phyloP scores from a whole-genome alignment of 2,329 filamentous ascomycete species.

The Exophiala aquamarina region DNA sequence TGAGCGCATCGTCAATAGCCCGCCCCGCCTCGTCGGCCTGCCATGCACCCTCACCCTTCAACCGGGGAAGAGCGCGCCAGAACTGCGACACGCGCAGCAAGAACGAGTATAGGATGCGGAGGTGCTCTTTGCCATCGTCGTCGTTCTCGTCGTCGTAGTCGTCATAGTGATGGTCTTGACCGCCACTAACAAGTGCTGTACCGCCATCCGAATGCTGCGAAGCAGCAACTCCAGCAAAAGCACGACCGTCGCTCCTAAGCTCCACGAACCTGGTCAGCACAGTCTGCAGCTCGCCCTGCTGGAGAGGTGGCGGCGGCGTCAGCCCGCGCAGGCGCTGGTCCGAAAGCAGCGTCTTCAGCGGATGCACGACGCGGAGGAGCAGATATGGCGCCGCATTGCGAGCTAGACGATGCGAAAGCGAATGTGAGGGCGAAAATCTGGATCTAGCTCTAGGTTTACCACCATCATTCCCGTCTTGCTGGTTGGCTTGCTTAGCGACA shows the following conservation, averaged over 20 bases:
- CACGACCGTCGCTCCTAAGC: conserved; percentile 67
- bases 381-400: conserved; percentile 76
- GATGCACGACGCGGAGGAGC: conserved; percentile 75
- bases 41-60: conserved; percentile 24
- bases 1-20: conserved; percentile 20
- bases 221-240: conserved; percentile 48
- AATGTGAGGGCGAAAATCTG: conserved; percentile 30
- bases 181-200: conserved; percentile 12
- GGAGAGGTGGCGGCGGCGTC: conserved; percentile 82
- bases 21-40: conserved; percentile 21
- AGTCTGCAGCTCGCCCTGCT: conserved; percentile 75
- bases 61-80: conserved; percentile 33
- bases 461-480: neutral
- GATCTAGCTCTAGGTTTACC: too few species aligned
- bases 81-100: conserved; percentile 63
- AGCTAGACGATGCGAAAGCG: conserved; percentile 56
- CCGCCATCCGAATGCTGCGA: too few species aligned
- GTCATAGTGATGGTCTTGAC: neutral
- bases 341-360: conserved; percentile 80
- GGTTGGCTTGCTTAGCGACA: conserved; percentile 39
- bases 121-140: conserved; percentile 62
- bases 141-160: neutral
- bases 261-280: conserved; percentile 66
- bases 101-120: conserved; percentile 78
- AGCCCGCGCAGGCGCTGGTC: conserved; percentile 87